Base-by-base conservation (phyloP, 2,329 filamentous ascomycete genomes). In the Pestalotiopsis sp. region DNA sequence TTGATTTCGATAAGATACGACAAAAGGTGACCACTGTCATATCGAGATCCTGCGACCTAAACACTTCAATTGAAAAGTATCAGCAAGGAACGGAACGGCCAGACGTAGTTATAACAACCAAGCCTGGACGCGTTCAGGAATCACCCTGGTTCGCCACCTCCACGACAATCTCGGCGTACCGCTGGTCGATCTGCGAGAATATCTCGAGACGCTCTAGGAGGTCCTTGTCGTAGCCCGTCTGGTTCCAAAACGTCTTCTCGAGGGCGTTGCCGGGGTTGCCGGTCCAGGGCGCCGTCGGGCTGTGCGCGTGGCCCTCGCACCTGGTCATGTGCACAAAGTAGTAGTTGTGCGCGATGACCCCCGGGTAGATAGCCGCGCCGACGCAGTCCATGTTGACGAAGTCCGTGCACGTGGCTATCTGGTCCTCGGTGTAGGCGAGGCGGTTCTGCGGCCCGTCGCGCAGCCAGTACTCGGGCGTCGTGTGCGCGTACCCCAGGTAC, bases 401-500 rank as follows among this genome's bases (percentile, higher is more conserved):
- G 23, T 23, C 57, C 17, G 9, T 13, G 20, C 57, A 59, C 57
- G 23, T 12, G 20, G 20, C 20, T 11, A 59, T 27, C 20, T 27
- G 13, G 7, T 36, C 57, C n/a, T n/a, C n/a, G 9, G 27, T 17
- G 20, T 59, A 59, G 20, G 11, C 20, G 57, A 59, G 23, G 7
- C 57, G 57, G 20, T 59, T 36, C 7, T 9, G 2, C n/a, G 57
- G 57, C 7, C 57, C 57, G 23, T 36, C 23, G 5, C 27, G 23
- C 7, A 59, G 57, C 57, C 57, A 59, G 57, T 59, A 59, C 20
- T 59, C 57, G 57, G 57, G 23, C 5, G 23, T 59, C n/a, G 11
- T 59, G 20, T 59, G 57, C n/a, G 57, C 57, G 11, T 59, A 59
- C n/a, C 57, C 57, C 57, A 59, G 57, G 57, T 31, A 59, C 25